These are phyloP conservation scores for Populus ilicifolia DNA, from an alignment of 345 rosid species.

Conservation along the genomic window DNA sequence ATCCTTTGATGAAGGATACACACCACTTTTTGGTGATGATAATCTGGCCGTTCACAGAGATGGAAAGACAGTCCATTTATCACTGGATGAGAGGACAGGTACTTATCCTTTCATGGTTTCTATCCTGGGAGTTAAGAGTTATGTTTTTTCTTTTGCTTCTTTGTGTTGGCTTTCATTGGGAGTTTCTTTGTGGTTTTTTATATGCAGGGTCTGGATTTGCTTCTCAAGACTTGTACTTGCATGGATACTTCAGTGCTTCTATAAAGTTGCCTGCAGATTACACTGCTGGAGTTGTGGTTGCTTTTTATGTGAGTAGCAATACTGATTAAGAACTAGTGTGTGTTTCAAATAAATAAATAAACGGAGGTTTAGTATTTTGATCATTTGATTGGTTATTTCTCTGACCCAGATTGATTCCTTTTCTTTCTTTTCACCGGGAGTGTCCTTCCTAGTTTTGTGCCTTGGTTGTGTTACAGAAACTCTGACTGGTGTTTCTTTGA, in stretches of 20 bases:
- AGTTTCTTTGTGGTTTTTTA: neutral
- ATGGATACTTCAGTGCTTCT: constrained; percentile 92
- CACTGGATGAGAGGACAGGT: constrained; percentile 92
- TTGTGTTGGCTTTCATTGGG: neutral
- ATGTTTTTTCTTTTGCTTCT: neutral
- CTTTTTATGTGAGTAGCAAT: constrained; percentile 74
- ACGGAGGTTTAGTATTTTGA: neutral
- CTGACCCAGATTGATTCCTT: neutral
- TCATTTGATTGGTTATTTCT: neutral
- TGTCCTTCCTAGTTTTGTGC: neutral
- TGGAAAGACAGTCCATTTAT: constrained; percentile 76
- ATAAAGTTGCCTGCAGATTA: constrained; percentile 93
- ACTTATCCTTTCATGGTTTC: neutral
- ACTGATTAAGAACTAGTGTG: neutral
- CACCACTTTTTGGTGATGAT: constrained; percentile 83
- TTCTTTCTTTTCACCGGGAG: neutral
- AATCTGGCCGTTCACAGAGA: constrained; percentile 67
- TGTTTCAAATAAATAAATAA: no score
- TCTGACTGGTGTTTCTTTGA: neutral
- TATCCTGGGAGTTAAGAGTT: neutral
- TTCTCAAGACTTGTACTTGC: constrained; percentile 86
- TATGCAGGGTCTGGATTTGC: constrained; percentile 93
- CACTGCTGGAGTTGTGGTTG: constrained; percentile 97
- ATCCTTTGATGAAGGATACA: constrained; percentile 86
- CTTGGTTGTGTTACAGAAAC: neutral